Evolutionary conservation across 139 green algal species (phyloP).

Genomic region (Astrephomene gubernaculifera): DNA sequence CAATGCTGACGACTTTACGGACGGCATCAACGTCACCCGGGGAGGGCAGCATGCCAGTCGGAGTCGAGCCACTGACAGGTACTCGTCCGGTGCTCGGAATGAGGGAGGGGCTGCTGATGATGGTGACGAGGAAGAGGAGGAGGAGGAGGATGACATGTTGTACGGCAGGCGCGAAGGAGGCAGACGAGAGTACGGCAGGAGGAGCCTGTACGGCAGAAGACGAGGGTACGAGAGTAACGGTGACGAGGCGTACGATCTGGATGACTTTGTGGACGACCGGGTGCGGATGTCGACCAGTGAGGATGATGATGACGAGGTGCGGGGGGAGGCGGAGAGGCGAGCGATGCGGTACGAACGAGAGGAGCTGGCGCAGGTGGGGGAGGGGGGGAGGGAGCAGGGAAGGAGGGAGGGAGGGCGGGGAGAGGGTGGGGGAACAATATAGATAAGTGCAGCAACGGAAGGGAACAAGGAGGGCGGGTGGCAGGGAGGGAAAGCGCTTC

Average conservation of each 20-base stretch:
- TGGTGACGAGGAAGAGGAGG: not conserved
- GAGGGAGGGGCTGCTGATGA: not conserved
- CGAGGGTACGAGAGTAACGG: not conserved
- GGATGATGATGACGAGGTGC: not conserved
- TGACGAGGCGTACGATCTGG: not conserved
- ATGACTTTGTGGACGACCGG: not conserved
- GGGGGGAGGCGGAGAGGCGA: not conserved
- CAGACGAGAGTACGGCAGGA: not conserved
- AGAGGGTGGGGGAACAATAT: too few relatives aligned
- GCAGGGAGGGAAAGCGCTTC: too few relatives aligned
- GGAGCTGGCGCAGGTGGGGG: slow-evolving; percentile 3
- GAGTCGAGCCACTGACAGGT: too few relatives aligned
- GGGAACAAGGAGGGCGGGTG: too few relatives aligned
- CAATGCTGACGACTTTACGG: not conserved
- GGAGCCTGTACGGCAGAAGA: not conserved
- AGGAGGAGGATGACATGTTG: slow-evolving; percentile 10
- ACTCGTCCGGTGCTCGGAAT: not conserved
- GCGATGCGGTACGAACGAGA: not conserved
- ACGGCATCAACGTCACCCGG: too few relatives aligned
- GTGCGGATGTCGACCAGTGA: slow-evolving; percentile 14
- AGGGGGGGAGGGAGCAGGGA: not conserved
- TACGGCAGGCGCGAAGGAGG: slow-evolving; percentile 9
- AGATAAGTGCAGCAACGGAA: too few relatives aligned
- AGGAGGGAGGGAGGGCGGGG: too few relatives aligned
- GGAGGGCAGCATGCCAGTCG: too few relatives aligned